Conservation (phyloP, 306 rosid species). For the Vachellia pachyceras region DNA sequence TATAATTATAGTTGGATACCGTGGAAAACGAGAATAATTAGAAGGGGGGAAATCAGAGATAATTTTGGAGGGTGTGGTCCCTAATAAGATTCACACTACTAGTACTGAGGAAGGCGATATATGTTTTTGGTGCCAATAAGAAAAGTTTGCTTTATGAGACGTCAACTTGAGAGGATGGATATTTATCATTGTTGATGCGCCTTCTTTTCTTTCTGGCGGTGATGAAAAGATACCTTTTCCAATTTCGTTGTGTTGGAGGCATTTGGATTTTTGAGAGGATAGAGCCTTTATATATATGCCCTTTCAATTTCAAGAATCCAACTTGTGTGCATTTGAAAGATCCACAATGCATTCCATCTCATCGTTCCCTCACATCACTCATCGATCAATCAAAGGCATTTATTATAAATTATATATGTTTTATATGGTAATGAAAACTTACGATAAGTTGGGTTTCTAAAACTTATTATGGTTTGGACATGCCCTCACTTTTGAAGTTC, state of each 20-base stretch:
- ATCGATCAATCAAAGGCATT: not conserved
- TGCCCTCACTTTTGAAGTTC: not conserved
- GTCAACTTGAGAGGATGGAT: constrained; percentile 39
- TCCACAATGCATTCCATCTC: not conserved
- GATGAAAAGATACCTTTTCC: constrained; percentile 42
- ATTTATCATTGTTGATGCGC: constrained; percentile 33
- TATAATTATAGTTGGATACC: constrained; percentile 39
- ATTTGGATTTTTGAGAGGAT: constrained; percentile 37
- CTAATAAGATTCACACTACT: constrained; percentile 33
- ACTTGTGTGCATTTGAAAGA: no score
- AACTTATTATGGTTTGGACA: not conserved
- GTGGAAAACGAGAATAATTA: constrained; percentile 35
- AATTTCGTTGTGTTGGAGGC: constrained; percentile 52
- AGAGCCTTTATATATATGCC: not conserved
- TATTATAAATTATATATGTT: no score
- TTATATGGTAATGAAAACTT: not conserved
- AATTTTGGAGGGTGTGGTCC: constrained; percentile 61
- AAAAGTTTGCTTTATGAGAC: constrained; percentile 41
- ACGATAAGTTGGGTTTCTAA: not conserved
- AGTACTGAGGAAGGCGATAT: constrained; percentile 40
- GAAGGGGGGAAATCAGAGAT: constrained; percentile 28
- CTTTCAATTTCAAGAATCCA: constrained; percentile 16
- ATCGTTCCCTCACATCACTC: not conserved
- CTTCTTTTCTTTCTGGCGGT: constrained; percentile 47
- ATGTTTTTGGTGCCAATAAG: constrained; percentile 39